Conservation (phyloP, 352 stramenopile species). For the Thalassiosira hispida region DNA sequence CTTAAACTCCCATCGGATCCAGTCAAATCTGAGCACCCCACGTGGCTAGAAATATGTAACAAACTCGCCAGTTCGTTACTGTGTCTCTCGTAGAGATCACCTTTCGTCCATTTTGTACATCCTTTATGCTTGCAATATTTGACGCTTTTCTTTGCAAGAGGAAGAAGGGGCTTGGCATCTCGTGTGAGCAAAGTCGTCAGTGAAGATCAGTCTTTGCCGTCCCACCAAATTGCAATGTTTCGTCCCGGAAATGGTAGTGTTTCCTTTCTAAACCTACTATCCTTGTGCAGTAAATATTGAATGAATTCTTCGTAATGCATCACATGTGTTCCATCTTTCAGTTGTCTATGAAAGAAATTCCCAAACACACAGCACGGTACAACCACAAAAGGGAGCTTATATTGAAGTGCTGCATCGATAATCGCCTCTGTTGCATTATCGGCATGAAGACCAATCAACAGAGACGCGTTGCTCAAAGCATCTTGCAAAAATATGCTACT, state of each 20-base stretch:
- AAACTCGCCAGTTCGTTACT: too few relatives aligned
- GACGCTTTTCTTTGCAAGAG: too few relatives aligned
- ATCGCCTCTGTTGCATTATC: constrained; percentile 93
- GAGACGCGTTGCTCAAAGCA: too few relatives aligned
- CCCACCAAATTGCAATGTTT: constrained; percentile 56
- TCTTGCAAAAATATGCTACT: too few relatives aligned
- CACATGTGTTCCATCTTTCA: constrained; percentile 34
- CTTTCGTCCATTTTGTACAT: too few relatives aligned
- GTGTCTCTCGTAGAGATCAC: too few relatives aligned
- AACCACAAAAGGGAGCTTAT: constrained; percentile 89
- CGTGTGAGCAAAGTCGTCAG: too few relatives aligned
- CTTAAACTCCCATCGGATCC: too few relatives aligned
- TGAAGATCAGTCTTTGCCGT: neutral
- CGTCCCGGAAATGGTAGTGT: constrained; percentile 73
- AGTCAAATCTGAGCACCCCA: too few relatives aligned
- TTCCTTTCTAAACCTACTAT: constrained; percentile 57
- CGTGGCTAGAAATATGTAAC: too few relatives aligned
- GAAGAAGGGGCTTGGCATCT: too few relatives aligned
- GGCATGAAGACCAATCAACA: constrained; percentile 91
- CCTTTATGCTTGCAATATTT: too few relatives aligned
- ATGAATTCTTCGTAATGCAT: constrained; percentile 73
- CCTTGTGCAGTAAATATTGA: constrained; percentile 73
- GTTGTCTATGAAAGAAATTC: constrained; percentile 85
- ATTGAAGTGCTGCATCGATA: constrained; percentile 88
- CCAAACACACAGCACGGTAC: constrained; percentile 94